These are phyloP conservation scores for Trichoderma sp. DNA, from an alignment of 2,329 filamentous ascomycete species.

Conservation along the genomic window DNA sequence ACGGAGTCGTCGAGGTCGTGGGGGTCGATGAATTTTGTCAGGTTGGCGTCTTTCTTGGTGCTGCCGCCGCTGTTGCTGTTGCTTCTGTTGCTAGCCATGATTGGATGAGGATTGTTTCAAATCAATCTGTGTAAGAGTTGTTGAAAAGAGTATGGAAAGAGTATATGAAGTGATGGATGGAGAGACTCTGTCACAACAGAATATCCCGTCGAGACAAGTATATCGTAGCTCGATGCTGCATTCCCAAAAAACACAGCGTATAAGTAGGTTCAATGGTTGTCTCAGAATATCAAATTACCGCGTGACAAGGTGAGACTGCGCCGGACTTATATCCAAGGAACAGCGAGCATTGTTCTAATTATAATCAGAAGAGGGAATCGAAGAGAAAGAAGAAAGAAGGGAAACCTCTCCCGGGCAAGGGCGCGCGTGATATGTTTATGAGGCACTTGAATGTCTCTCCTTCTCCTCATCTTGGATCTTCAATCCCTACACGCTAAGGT, in stretches of 20 bases:
- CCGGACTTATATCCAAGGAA: neutral
- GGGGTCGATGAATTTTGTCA: constrained; percentile 42
- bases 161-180: neutral
- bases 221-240: neutral
- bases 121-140: neutral
- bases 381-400: neutral
- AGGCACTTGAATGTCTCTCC: neutral
- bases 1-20: constrained; percentile 26
- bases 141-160: neutral
- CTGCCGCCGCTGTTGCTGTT: constrained; percentile 2
- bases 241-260: neutral
- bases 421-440: constrained; percentile 15
- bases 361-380: neutral
- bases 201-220: neutral
- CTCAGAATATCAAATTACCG: neutral
- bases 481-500: neutral
- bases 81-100: neutral
- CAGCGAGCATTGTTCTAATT: neutral
- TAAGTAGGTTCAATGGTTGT: neutral
- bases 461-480: constrained; percentile 16
- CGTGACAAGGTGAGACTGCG: neutral
- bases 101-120: neutral
- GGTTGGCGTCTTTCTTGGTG: constrained; percentile 9
- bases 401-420: neutral
- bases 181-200: neutral